phyloP scores from a whole-genome alignment of 306 rosid genomes.

The Vigna trinervia region DNA sequence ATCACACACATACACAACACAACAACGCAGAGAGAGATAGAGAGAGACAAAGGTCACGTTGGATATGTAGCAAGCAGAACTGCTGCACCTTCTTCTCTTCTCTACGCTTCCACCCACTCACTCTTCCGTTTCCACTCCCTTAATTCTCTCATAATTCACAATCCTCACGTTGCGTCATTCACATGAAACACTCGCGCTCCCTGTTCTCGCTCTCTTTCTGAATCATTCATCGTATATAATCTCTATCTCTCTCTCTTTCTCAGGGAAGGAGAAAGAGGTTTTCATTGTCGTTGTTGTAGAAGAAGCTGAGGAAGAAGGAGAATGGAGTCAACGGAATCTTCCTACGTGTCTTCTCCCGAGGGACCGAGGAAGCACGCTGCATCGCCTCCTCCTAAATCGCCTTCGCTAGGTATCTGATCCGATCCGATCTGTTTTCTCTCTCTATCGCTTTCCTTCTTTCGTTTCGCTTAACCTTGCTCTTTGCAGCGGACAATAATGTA shows the following conservation, averaged over 20 bases:
- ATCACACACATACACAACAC: slow-evolving; percentile 11
- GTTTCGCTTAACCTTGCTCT: slow-evolving; percentile 5
- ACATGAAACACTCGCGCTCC: slow-evolving; percentile 13
- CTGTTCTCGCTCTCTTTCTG: slow-evolving; percentile 28
- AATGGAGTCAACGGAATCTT: slow-evolving; percentile 95
- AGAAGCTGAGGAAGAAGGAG: slow-evolving; percentile 24
- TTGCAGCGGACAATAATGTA: slow-evolving; percentile 24
- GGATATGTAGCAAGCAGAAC: slow-evolving; percentile 45
- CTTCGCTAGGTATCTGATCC: slow-evolving; percentile 67
- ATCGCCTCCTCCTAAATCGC: slow-evolving; percentile 81
- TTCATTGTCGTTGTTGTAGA: background rate
- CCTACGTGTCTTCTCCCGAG: slow-evolving; percentile 94
- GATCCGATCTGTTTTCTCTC: slow-evolving; percentile 70
- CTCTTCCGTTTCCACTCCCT: slow-evolving; percentile 18
- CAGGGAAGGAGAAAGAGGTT: slow-evolving; percentile 50
- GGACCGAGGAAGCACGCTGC: slow-evolving; percentile 71
- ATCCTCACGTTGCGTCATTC: slow-evolving; percentile 27
- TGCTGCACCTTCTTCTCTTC: slow-evolving; percentile 32
- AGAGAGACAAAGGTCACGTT: slow-evolving; percentile 31
- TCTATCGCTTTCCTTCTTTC: background rate
- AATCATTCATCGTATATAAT: slow-evolving; percentile 12
- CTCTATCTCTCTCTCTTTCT: slow-evolving; percentile 41
- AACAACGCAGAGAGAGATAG: slow-evolving; percentile 15
- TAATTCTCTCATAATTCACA: background rate
- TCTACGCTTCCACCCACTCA: slow-evolving; percentile 22